These are phyloP conservation scores for Neurospora crassa DNA, from an alignment of 2,329 filamentous ascomycete species.

Conservation along the genomic window DNA sequence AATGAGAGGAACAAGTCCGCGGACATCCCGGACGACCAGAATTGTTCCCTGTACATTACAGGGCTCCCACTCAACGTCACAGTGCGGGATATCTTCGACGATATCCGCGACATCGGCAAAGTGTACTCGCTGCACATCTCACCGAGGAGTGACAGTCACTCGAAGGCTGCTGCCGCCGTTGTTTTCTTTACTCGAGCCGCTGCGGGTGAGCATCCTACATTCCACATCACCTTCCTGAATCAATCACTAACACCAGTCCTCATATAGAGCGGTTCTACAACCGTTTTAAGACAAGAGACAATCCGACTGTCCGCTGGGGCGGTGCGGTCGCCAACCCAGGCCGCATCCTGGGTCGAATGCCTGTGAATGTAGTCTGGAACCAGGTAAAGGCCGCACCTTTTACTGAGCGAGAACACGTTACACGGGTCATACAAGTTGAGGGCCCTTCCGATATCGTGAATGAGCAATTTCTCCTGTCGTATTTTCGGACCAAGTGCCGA, in stretches of 20 bases:
- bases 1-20: slow-evolving; percentile 30
- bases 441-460: slow-evolving; percentile 37
- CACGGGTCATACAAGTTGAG: slow-evolving; percentile 41
- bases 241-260: not conserved
- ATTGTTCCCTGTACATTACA: slow-evolving; percentile 44
- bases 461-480: slow-evolving; percentile 25
- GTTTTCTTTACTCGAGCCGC: slow-evolving; percentile 36
- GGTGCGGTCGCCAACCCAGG: slow-evolving; percentile 12
- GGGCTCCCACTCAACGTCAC: slow-evolving; percentile 36
- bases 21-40: slow-evolving; percentile 29
- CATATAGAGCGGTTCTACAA: slow-evolving; percentile 21
- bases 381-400: slow-evolving; percentile 33
- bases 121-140: slow-evolving; percentile 44
- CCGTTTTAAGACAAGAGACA: slow-evolving; percentile 17
- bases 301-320: slow-evolving; percentile 10
- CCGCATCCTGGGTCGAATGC: not conserved
- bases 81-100: slow-evolving; percentile 32
- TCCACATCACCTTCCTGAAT: not conserved
- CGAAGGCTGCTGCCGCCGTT: slow-evolving; percentile 35
- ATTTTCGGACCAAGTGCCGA: slow-evolving; percentile 33
- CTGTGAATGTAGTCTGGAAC: slow-evolving; percentile 30
- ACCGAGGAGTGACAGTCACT: slow-evolving; percentile 30
- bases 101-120: slow-evolving; percentile 37
- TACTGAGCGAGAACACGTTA: slow-evolving; percentile 22
- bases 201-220: slow-evolving; percentile 18